Conservation (phyloP, 2,329 filamentous ascomycete species). For the Calonectria ilicicola region DNA sequence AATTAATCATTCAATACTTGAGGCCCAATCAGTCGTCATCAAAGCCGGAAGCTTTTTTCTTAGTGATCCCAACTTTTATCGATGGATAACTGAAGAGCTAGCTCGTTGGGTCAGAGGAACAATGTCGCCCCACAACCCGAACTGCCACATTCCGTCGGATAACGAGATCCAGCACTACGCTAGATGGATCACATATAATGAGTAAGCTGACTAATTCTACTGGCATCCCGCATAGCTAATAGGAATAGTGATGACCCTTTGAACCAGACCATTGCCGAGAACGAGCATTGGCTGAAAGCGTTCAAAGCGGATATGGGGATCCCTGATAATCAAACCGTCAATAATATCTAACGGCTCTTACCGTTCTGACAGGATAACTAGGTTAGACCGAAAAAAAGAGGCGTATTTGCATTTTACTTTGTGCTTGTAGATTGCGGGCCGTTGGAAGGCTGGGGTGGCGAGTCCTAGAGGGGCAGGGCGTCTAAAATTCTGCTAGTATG, state of each 20-base stretch:
- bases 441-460: too few relatives aligned
- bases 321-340: background rate
- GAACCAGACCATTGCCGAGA: constrained; percentile 32
- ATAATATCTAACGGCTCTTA: background rate
- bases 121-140: constrained; percentile 34
- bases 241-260: constrained; percentile 25
- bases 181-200: constrained; percentile 29
- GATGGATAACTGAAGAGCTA: constrained; percentile 28
- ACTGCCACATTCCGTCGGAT: constrained; percentile 27
- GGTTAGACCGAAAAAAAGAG: too few relatives aligned
- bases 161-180: constrained; percentile 34
- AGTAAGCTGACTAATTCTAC: constrained; percentile 9
- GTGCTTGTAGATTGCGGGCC: too few relatives aligned
- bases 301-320: constrained; percentile 29
- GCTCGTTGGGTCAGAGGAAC: constrained; percentile 28
- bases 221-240: background rate
- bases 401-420: too few relatives aligned
- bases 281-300: constrained; percentile 23
- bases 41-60: constrained; percentile 23
- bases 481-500: too few relatives aligned
- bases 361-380: too few relatives aligned
- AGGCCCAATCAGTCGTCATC: constrained; percentile 23
- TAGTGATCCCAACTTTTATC: constrained; percentile 31
- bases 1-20: constrained; percentile 5
- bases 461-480: too few relatives aligned